Evolutionary conservation across 129 eudicot species (phyloP).

Genomic region (Flaveria brownii): DNA sequence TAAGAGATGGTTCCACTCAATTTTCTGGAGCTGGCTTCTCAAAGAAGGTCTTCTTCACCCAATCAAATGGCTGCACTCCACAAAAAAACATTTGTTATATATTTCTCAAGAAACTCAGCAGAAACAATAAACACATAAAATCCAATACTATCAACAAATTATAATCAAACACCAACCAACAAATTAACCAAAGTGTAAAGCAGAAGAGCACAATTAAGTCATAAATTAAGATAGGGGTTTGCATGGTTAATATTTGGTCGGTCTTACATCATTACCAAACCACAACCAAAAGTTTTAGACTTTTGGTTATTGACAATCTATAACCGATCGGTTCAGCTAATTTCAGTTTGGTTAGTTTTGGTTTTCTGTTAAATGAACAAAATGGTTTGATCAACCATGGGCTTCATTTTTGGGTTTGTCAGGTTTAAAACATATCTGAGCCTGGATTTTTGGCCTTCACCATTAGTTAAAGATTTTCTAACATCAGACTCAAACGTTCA

Average conservation of each 20-base stretch:
- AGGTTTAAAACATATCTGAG: too few relatives aligned
- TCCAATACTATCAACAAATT: neutral
- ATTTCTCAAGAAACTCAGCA: neutral
- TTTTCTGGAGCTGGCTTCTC: conserved; percentile 43
- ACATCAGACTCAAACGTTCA: neutral
- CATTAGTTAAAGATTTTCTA: neutral
- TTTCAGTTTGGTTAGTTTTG: too few relatives aligned
- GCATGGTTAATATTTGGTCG: neutral
- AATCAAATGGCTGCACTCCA: conserved; percentile 45
- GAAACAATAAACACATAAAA: neutral
- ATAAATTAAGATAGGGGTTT: neutral
- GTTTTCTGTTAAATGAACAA: too few relatives aligned
- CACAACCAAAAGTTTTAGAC: too few relatives aligned
- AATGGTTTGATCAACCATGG: too few relatives aligned
- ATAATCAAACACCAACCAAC: neutral
- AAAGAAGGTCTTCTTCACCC: conserved; percentile 50
- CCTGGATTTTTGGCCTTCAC: neutral
- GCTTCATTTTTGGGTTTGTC: too few relatives aligned
- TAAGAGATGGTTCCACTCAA: conserved; percentile 8
- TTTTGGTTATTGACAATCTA: too few relatives aligned
- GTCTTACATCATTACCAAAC: neutral
- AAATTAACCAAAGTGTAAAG: neutral
- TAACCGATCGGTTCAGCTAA: too few relatives aligned
- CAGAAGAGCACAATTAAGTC: neutral
- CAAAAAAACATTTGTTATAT: conserved; percentile 5